A percentile compares a stretch with the other conserved stretches of the same genome.
phyloP scores from a whole-genome alignment of 768 basidiomycete genomes.

The Leccinum barrowsii region DNA sequence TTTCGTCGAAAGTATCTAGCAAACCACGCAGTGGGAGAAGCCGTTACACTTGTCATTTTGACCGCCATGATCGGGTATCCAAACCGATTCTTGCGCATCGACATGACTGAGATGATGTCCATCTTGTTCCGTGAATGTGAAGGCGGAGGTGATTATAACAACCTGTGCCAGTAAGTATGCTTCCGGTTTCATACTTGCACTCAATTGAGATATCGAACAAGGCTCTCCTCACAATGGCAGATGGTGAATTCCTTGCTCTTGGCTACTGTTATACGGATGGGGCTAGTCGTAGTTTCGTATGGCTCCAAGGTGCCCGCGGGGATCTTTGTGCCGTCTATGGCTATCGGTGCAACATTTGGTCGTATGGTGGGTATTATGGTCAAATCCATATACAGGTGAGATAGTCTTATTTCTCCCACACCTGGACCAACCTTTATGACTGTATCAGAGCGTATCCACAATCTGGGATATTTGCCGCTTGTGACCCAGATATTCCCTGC shows the following conservation, averaged over 20 bases:
- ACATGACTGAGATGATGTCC: conserved; percentile 96
- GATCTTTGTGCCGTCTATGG: conserved; percentile 99
- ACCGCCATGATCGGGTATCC: conserved; percentile 93
- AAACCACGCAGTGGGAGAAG: conserved; percentile 84
- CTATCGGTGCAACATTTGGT: conserved; percentile 94
- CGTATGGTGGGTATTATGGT: conserved; percentile 96
- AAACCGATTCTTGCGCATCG: conserved; percentile 91
- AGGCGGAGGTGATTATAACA: conserved; percentile 85
- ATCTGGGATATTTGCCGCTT: conserved; percentile 86
- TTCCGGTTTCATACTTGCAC: neutral
- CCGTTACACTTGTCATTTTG: conserved; percentile 77
- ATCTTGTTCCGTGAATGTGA: conserved; percentile 96
- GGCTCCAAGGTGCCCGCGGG: conserved; percentile 96
- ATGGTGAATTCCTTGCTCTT: conserved; percentile 91
- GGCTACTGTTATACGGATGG: conserved; percentile 85
- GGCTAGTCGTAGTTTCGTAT: conserved; percentile 87
- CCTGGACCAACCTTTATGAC: neutral
- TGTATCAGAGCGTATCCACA: conserved; percentile 66
- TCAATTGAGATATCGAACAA: conserved; percentile 30
- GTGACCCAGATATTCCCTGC: conserved; percentile 89
- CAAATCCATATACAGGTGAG: conserved; percentile 82
- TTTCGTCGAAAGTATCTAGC: conserved; percentile 90
- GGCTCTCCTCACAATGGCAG: conserved; percentile 87
- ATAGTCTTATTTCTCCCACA: conserved; percentile 25
- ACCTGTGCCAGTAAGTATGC: conserved; percentile 86